Evolutionary conservation across 768 basidiomycete genomes (phyloP).

Genomic region (Botryobasidium botryosum): DNA sequence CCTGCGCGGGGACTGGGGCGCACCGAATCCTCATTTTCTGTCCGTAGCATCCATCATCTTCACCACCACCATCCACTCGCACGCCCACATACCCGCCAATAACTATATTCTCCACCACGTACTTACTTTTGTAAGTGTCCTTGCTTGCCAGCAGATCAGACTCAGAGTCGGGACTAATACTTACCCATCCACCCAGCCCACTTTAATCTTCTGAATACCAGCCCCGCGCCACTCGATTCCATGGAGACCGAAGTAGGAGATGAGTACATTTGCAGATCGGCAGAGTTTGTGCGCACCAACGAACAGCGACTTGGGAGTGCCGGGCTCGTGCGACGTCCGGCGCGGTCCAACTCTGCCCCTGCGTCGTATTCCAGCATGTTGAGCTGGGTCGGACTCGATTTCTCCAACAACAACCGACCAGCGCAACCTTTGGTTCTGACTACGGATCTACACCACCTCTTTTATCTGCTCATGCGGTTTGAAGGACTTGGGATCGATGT

Average conservation of each 20-base stretch:
- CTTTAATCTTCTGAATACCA: too few species aligned
- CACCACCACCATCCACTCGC: too few species aligned
- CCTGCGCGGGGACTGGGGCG: too few species aligned
- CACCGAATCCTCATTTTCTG: too few species aligned
- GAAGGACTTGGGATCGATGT: constrained; percentile 64
- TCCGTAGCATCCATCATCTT: too few species aligned
- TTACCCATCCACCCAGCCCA: too few species aligned
- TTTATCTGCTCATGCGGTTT: constrained; percentile 74
- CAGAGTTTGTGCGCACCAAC: constrained; percentile 54
- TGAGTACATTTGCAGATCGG: constrained; percentile 52
- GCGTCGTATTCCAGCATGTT: constrained; percentile 9
- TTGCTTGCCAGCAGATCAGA: too few species aligned
- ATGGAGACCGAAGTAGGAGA: constrained; percentile 22
- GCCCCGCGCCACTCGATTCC: too few species aligned
- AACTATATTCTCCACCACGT: too few species aligned
- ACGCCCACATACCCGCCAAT: too few species aligned
- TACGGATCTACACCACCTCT: constrained; percentile 67
- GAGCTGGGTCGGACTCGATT: constrained; percentile 11
- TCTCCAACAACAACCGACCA: constrained; percentile 19
- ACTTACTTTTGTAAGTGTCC: too few species aligned
- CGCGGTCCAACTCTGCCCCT: constrained; percentile 17
- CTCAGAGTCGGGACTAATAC: too few species aligned
- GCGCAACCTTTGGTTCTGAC: constrained; percentile 40
- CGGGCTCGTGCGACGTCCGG: constrained; percentile 29
- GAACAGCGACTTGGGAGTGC: constrained; percentile 57